These are phyloP conservation scores for Medicago arabica DNA, from an alignment of 306 rosid species.

Conservation along the genomic window DNA sequence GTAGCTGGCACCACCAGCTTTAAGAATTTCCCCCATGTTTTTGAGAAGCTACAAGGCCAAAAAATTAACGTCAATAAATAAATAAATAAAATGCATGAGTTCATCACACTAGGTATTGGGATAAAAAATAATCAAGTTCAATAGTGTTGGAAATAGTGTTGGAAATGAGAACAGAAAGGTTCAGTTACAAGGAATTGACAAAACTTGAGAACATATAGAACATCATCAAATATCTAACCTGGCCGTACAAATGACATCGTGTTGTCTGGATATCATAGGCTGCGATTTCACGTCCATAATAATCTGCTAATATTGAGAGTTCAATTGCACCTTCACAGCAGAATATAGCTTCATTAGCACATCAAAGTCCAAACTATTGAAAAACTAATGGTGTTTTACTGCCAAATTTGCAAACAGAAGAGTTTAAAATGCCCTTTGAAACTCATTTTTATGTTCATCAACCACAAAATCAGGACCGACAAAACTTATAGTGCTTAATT, in stretches of 20 bases:
- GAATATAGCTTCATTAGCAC: slow-evolving; percentile 40
- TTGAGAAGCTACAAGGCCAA: slow-evolving; percentile 66
- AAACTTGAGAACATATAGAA: slow-evolving; percentile 33
- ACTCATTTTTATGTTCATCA: too few species aligned
- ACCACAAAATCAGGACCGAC: slow-evolving; percentile 26
- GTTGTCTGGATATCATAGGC: slow-evolving; percentile 95
- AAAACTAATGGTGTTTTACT: slow-evolving; percentile 7
- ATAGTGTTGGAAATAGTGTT: too few species aligned
- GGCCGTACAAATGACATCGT: slow-evolving; percentile 94
- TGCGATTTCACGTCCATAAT: slow-evolving; percentile 92
- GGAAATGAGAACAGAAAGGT: slow-evolving; percentile 1
- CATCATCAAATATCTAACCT: slow-evolving; percentile 59
- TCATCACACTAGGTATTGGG: neutral
- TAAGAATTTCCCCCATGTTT: slow-evolving; percentile 95
- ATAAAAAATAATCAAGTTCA: neutral
- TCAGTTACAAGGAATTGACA: slow-evolving; percentile 43
- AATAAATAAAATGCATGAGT: neutral
- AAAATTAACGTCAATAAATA: neutral
- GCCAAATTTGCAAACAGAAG: slow-evolving; percentile 1
- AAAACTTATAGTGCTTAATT: neutral
- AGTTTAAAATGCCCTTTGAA: too few species aligned
- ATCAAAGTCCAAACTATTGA: slow-evolving; percentile 23
- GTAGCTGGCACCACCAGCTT: slow-evolving; percentile 77
- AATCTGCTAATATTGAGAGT: slow-evolving; percentile 85
- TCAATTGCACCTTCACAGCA: slow-evolving; percentile 83